Percentiles rank a stretch among this genome's conserved stretches.
phyloP scores from a whole-genome alignment of 441 rosid genomes.

The Mallotus repandus region DNA sequence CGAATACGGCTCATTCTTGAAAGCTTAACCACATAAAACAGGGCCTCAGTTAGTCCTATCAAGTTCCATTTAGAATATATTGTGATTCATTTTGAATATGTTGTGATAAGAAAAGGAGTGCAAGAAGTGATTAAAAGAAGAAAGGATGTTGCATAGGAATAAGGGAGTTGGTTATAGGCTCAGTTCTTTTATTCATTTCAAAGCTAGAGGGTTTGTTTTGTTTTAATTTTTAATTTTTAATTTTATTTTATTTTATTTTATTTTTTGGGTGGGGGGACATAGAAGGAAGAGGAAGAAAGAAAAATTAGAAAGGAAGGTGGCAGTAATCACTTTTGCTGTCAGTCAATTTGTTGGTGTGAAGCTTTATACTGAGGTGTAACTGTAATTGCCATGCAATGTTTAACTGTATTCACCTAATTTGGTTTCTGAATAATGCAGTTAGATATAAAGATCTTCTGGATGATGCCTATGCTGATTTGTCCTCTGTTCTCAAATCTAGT shows the following conservation, averaged over 20 bases:
- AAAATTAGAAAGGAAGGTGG: background rate
- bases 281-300: too few relatives aligned
- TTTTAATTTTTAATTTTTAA: too few relatives aligned
- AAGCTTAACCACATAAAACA: too few relatives aligned
- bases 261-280: too few relatives aligned
- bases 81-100: background rate
- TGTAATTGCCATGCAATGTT: background rate
- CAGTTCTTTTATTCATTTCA: too few relatives aligned
- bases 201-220: too few relatives aligned
- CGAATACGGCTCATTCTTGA: too few relatives aligned
- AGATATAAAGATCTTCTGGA: conserved; percentile 86
- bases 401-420: conserved; percentile 25
- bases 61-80: background rate
- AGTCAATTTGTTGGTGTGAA: background rate
- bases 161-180: too few relatives aligned
- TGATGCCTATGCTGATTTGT: conserved; percentile 74
- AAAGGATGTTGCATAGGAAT: too few relatives aligned
- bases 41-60: too few relatives aligned
- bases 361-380: conserved; percentile 9
- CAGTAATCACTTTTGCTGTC: background rate
- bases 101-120: background rate
- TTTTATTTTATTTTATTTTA: too few relatives aligned
- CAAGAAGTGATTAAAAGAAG: too few relatives aligned
- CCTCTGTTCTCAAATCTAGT: conserved; percentile 57
- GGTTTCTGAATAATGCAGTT: conserved; percentile 52